Conservation (phyloP, 2,329 filamentous ascomycete species). For the Alternaria brassicae region DNA sequence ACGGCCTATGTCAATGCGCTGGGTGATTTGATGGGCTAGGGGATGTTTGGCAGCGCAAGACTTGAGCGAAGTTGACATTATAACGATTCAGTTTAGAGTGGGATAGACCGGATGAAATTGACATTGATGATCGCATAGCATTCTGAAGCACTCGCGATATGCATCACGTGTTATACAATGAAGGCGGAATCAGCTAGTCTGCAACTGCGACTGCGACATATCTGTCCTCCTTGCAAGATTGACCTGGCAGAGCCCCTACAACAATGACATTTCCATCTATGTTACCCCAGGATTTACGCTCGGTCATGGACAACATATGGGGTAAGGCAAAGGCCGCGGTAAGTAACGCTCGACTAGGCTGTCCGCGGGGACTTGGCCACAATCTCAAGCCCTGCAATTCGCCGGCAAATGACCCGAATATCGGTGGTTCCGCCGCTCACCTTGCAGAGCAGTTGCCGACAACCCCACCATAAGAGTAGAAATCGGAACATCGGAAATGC, state of each 20-base stretch:
- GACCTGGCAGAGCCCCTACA: background rate
- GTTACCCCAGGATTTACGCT: background rate
- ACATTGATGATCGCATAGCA: background rate
- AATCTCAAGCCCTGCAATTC: conserved; percentile 2
- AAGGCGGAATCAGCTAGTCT: background rate
- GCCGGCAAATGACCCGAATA: conserved; percentile 25
- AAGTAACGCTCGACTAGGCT: background rate
- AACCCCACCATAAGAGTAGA: conserved; percentile 12
- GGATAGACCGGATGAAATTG: conserved; percentile 4
- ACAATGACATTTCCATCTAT: background rate
- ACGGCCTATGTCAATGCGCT: conserved; percentile 84
- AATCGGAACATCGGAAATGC: conserved; percentile 28
- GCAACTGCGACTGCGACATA: background rate
- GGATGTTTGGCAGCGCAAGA: background rate
- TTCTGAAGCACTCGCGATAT: background rate
- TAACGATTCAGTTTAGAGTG: background rate
- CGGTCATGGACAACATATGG: background rate
- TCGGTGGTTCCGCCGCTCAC: conserved; percentile 27
- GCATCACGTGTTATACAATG: background rate
- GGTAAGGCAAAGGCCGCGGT: conserved; percentile 7
- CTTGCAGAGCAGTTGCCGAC: conserved; percentile 20
- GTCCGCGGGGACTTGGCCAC: background rate
- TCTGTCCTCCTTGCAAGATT: background rate
- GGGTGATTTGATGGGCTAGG: conserved; percentile 69
- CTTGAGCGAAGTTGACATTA: too few relatives aligned